phyloP scores from a whole-genome alignment of 495 filamentous ascomycete species.

The Penicillium canariense region DNA sequence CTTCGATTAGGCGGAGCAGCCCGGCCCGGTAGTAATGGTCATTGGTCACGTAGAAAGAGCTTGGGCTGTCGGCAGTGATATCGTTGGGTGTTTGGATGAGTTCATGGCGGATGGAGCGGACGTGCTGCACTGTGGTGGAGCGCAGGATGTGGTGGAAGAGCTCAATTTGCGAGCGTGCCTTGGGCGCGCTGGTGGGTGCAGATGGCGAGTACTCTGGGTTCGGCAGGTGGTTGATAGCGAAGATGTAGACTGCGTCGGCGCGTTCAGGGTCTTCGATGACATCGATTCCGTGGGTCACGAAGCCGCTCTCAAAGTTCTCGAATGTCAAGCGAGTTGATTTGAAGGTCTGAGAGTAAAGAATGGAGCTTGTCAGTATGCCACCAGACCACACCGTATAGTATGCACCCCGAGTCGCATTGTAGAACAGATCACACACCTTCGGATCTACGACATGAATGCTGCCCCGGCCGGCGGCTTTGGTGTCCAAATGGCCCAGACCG shows the following conservation, averaged over 20 bases:
- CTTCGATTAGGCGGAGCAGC: conserved; percentile 41
- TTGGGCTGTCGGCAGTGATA: conserved; percentile 46
- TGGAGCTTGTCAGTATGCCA: conserved; percentile 10
- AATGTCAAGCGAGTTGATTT: conserved; percentile 46
- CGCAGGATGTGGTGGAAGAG: conserved; percentile 54
- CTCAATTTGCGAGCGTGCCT: conserved; percentile 53
- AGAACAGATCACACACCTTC: conserved; percentile 26
- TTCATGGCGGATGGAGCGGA: conserved; percentile 43
- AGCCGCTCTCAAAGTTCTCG: conserved; percentile 50
- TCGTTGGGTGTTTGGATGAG: conserved; percentile 61
- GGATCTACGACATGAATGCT: conserved; percentile 57
- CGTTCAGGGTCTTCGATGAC: conserved; percentile 47
- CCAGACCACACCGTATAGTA: not conserved
- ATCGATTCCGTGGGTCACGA: conserved; percentile 61
- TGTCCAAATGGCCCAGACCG: conserved; percentile 39
- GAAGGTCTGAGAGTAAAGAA: conserved; percentile 41
- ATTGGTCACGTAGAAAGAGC: conserved; percentile 58
- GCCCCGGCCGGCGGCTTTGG: conserved; percentile 34
- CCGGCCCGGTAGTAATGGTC: conserved; percentile 56
- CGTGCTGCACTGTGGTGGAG: conserved; percentile 31
- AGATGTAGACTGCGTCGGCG: conserved; percentile 54
- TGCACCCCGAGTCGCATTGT: not conserved
- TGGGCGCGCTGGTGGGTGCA: conserved; percentile 4
- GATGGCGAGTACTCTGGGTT: conserved; percentile 37
- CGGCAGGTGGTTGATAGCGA: conserved; percentile 57